A percentile compares a stretch with the other conserved stretches of the same genome.
These are phyloP conservation scores for Camelina neglecta DNA, from an alignment of 345 rosid genomes.

Conservation along the genomic window DNA sequence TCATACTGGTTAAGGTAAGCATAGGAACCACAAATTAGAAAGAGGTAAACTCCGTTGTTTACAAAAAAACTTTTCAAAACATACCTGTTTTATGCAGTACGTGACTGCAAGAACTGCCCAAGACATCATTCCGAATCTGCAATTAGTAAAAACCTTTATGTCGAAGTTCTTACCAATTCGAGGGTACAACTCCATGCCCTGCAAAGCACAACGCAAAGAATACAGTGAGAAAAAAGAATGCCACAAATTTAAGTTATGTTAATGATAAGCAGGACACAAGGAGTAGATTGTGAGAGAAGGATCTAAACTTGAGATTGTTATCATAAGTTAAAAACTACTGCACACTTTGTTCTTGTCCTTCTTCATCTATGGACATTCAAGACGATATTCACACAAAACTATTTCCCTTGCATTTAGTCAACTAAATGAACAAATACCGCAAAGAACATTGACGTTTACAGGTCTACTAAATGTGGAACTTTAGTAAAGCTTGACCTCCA, in stretches of 20 bases:
- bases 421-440: neutral
- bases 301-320: constrained; percentile 11
- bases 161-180: constrained; percentile 95
- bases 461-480: constrained; percentile 1
- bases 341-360: neutral
- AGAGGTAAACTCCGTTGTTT: neutral
- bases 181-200: constrained; percentile 99
- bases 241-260: neutral
- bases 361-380: constrained; percentile 11
- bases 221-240: constrained; percentile 27
- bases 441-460: constrained; percentile 20
- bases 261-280: constrained; percentile 30
- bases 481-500: constrained; percentile 10
- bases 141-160: constrained; percentile 95
- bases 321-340: neutral
- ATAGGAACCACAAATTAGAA: constrained; percentile 23
- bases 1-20: constrained; percentile 68
- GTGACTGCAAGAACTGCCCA: constrained; percentile 99
- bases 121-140: constrained; percentile 99
- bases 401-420: constrained; percentile 2
- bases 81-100: constrained; percentile 99
- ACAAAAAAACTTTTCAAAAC: neutral
- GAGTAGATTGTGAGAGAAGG: constrained; percentile 10
- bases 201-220: constrained; percentile 39
- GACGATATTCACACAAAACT: constrained; percentile 12